These are phyloP conservation scores for Mycena indigotica DNA, from an alignment of 768 basidiomycete genomes.

Conservation along the genomic window DNA sequence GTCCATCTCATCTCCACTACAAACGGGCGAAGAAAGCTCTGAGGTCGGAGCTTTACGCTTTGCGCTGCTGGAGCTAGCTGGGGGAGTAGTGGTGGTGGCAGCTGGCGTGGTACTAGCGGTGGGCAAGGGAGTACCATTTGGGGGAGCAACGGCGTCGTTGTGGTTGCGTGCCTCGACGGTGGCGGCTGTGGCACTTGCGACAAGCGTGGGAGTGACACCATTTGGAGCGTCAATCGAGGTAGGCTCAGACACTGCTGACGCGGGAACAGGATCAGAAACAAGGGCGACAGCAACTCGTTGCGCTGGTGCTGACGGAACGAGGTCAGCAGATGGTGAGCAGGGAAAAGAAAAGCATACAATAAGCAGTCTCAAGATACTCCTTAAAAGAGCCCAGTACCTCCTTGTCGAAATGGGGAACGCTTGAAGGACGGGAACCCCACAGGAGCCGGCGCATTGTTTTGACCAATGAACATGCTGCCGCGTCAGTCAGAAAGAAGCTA, in stretches of 20 bases:
- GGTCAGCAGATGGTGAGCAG: not conserved
- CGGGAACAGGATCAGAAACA: no score
- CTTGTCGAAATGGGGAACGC: not conserved
- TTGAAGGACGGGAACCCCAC: not conserved
- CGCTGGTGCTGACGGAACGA: not conserved
- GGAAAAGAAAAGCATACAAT: not conserved
- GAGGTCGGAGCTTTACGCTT: not conserved
- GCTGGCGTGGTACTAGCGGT: not conserved
- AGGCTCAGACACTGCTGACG: no score
- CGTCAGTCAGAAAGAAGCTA: not conserved
- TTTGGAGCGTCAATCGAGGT: no score
- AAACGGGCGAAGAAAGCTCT: not conserved
- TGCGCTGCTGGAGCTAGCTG: not conserved
- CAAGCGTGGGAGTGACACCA: no score
- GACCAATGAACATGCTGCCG: not conserved
- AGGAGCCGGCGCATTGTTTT: not conserved
- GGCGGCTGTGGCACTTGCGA: no score
- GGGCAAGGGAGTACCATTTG: no score
- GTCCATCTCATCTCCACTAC: not conserved
- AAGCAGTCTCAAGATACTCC: not conserved
- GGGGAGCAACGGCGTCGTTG: no score
- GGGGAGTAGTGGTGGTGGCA: not conserved
- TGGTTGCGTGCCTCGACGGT: no score
- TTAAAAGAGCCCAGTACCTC: not conserved
- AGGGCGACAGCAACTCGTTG: not conserved